Percentiles rank a stretch among this genome's conserved stretches.
These are phyloP conservation scores for Ceratobasidium sp. DNA, from an alignment of 1,284 basidiomycete genomes.

Conservation along the genomic window DNA sequence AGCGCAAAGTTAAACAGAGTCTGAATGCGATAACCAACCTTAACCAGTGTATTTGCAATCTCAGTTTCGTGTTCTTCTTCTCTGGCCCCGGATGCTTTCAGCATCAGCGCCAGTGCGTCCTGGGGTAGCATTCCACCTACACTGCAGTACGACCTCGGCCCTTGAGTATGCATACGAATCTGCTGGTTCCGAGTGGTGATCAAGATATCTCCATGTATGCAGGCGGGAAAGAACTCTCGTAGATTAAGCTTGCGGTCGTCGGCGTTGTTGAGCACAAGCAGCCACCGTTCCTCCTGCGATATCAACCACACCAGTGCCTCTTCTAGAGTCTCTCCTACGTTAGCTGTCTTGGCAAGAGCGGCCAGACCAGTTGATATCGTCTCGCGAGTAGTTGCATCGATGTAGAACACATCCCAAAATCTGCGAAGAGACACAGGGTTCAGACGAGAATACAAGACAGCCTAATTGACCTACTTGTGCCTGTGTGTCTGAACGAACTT, in stretches of 20 bases:
- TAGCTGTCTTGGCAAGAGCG: not conserved
- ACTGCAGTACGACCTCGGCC: not conserved
- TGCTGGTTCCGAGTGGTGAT: slow-evolving; percentile 37
- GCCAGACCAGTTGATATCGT: not conserved
- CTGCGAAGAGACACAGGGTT: not conserved
- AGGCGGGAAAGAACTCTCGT: slow-evolving; percentile 4
- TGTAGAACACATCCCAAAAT: slow-evolving; percentile 14
- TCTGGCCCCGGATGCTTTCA: not conserved
- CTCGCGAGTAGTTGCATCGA: not conserved
- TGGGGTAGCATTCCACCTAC: slow-evolving; percentile 20
- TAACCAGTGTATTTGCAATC: not conserved
- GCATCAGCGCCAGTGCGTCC: slow-evolving; percentile 12
- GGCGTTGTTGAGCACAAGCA: slow-evolving; percentile 26
- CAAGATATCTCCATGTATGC: slow-evolving; percentile 10
- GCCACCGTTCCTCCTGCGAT: slow-evolving; percentile 16
- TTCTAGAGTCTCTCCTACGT: slow-evolving; percentile 5
- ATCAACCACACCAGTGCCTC: slow-evolving; percentile 24
- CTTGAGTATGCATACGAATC: not conserved
- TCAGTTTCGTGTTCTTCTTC: not conserved
- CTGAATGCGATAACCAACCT: not conserved
- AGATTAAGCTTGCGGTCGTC: slow-evolving; percentile 1
- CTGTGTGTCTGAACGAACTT: slow-evolving; percentile 10
- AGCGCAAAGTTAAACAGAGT: too few species aligned
- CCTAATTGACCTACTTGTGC: not conserved
- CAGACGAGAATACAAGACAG: too few species aligned